These are phyloP conservation scores for Avena eriantha DNA, from an alignment of 176 grass and related monocot genomes.

Conservation along the genomic window DNA sequence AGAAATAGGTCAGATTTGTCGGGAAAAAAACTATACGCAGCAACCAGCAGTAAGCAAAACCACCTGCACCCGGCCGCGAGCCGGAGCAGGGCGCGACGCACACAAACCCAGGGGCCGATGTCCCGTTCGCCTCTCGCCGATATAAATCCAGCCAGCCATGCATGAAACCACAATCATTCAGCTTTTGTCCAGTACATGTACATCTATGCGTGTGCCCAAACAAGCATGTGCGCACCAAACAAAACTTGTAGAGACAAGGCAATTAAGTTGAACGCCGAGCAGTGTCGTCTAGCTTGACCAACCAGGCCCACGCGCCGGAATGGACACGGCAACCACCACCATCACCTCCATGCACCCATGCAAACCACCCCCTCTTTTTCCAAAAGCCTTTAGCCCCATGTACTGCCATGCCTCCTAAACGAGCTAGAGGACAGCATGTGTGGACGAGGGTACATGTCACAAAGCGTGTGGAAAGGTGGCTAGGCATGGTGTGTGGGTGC, in stretches of 20 bases:
- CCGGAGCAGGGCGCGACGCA: too few relatives aligned
- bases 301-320: neutral
- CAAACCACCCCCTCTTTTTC: slow-evolving; percentile 19
- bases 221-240: slow-evolving; percentile 27
- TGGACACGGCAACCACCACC: slow-evolving; percentile 46
- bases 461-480: slow-evolving; percentile 6
- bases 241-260: slow-evolving; percentile 22
- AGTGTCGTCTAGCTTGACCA: slow-evolving; percentile 19
- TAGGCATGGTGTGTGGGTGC: slow-evolving; percentile 29
- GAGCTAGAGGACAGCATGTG: slow-evolving; percentile 32
- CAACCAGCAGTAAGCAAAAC: too few relatives aligned
- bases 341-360: slow-evolving; percentile 9
- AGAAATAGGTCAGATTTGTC: too few relatives aligned
- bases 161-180: neutral
- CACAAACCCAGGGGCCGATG: neutral
- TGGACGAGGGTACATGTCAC: slow-evolving; percentile 19
- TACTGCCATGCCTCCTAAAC: neutral
- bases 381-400: neutral
- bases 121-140: neutral
- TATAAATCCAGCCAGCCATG: neutral
- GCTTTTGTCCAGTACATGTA: neutral
- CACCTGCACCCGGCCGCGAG: too few relatives aligned
- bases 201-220: neutral
- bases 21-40: too few relatives aligned
- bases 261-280: slow-evolving; percentile 30